Conservation (phyloP, 768 basidiomycete species). For the Coprinopsis strossmayeri region DNA sequence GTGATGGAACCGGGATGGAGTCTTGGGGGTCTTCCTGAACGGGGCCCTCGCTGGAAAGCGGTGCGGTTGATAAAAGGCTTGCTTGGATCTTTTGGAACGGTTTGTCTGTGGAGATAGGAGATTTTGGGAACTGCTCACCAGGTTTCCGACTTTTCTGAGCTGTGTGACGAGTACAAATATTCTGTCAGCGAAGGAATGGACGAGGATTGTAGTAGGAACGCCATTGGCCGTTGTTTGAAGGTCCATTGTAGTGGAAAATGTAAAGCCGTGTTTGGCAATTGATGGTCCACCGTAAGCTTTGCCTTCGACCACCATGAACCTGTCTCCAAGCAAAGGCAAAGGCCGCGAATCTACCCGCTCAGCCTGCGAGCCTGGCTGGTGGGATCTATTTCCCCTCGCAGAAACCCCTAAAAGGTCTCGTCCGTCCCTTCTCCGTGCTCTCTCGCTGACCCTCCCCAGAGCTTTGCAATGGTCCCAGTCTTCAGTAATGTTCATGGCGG, state of each 20-base stretch:
- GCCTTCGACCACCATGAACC: too few species aligned
- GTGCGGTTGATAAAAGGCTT: slow-evolving; percentile 58
- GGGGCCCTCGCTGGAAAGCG: slow-evolving; percentile 36
- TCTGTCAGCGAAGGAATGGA: slow-evolving; percentile 79
- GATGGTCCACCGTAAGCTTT: too few species aligned
- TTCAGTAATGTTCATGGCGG: slow-evolving; percentile 64
- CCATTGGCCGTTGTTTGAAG: slow-evolving; percentile 51
- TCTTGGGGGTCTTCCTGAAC: slow-evolving; percentile 24
- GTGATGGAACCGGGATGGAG: slow-evolving; percentile 51
- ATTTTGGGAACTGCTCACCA: slow-evolving; percentile 42
- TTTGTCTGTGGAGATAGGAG: slow-evolving; percentile 5
- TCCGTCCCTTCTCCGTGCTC: slow-evolving; percentile 1
- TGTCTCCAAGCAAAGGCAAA: slow-evolving; percentile 44
- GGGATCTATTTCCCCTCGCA: slow-evolving; percentile 60
- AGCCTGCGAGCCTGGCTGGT: slow-evolving; percentile 62
- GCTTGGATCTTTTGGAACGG: slow-evolving; percentile 64
- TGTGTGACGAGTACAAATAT: slow-evolving; percentile 86
- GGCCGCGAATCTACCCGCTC: slow-evolving; percentile 32
- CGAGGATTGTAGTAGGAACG: slow-evolving; percentile 60
- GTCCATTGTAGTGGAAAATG: slow-evolving; percentile 26
- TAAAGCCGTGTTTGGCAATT: not conserved
- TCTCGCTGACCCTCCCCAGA: slow-evolving; percentile 27
- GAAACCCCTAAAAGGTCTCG: slow-evolving; percentile 51
- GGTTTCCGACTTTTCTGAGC: slow-evolving; percentile 80
- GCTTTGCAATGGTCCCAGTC: slow-evolving; percentile 67